These are phyloP conservation scores for Candida oleophila DNA, from an alignment of 805 yeast genomes.

Conservation along the genomic window DNA sequence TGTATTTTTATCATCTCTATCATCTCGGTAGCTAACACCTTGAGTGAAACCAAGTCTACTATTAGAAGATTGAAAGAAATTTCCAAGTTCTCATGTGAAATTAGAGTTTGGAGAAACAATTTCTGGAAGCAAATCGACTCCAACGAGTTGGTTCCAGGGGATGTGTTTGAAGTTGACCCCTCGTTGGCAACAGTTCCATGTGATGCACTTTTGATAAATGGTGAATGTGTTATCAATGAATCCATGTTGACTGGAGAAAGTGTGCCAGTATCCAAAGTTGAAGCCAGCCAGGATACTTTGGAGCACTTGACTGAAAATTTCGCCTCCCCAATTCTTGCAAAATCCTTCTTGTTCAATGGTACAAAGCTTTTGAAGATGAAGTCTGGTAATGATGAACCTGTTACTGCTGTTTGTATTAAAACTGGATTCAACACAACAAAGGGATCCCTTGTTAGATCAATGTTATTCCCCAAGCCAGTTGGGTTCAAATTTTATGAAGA, in stretches of 20 bases:
- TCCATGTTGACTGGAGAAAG: slow-evolving; percentile 98
- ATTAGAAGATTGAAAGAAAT: slow-evolving; percentile 70
- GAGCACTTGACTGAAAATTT: slow-evolving; percentile 57
- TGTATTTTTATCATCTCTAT: slow-evolving; percentile 89
- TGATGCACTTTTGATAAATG: slow-evolving; percentile 81
- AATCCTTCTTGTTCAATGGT: slow-evolving; percentile 81
- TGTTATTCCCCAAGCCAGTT: slow-evolving; percentile 94
- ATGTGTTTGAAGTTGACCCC: slow-evolving; percentile 90
- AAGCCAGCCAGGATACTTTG: slow-evolving; percentile 64
- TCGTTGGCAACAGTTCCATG: slow-evolving; percentile 74
- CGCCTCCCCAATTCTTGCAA: slow-evolving; percentile 64
- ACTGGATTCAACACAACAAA: slow-evolving; percentile 96
- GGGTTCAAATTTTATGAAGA: slow-evolving; percentile 93
- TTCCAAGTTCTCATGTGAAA: slow-evolving; percentile 72
- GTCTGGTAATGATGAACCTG: slow-evolving; percentile 68
- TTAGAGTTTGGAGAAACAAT: slow-evolving; percentile 87
- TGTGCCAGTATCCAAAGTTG: slow-evolving; percentile 85
- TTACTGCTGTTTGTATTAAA: slow-evolving; percentile 81
- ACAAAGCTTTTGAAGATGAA: slow-evolving; percentile 85
- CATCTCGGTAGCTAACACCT: slow-evolving; percentile 73
- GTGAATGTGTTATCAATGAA: slow-evolving; percentile 96
- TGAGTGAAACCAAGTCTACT: slow-evolving; percentile 81
- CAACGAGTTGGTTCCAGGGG: slow-evolving; percentile 90
- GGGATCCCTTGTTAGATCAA: slow-evolving; percentile 89
- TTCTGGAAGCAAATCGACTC: slow-evolving; percentile 86